phyloP scores from a whole-genome alignment of 2,329 filamentous ascomycete species.

The Aureobasidium melanogenum region DNA sequence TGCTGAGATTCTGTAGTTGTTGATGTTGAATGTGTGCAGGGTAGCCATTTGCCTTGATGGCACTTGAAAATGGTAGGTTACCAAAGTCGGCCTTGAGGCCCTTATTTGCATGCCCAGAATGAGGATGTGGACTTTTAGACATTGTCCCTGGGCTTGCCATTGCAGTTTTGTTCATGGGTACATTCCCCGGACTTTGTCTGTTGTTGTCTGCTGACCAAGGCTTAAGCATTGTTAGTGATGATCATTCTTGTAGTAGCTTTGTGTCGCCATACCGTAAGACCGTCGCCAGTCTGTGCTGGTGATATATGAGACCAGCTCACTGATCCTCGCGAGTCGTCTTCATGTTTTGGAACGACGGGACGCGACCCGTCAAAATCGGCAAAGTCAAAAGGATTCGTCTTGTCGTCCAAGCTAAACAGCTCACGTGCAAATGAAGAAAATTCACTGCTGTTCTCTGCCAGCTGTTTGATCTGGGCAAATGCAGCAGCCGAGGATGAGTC shows the following conservation, averaged over 20 bases:
- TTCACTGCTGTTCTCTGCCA: background rate
- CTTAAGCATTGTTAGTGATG: background rate
- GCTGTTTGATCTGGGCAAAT: background rate
- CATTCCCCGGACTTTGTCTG: background rate
- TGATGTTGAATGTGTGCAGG: constrained; percentile 2
- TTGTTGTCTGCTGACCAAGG: background rate
- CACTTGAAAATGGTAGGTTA: constrained; percentile 10
- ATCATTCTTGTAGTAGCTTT: background rate
- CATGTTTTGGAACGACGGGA: background rate
- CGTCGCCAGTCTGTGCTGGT: background rate
- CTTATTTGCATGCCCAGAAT: background rate
- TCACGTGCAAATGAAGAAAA: constrained; percentile 2
- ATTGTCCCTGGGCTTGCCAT: background rate
- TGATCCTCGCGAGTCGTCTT: background rate
- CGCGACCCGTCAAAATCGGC: background rate
- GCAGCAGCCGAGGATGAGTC: background rate
- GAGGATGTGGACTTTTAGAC: background rate
- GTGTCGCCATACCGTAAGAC: background rate
- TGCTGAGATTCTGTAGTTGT: constrained; percentile 2
- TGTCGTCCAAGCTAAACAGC: background rate
- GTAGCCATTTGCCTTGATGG: constrained; percentile 8
- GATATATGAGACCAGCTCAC: background rate
- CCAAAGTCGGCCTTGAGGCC: background rate
- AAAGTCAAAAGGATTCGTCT: background rate
- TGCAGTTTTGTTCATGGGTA: background rate